Percentiles rank a stretch among this genome's conserved stretches.
Evolutionary conservation across 2,329 filamentous ascomycete species (phyloP).

Genomic region (Hypoxylon rubiginosum): DNA sequence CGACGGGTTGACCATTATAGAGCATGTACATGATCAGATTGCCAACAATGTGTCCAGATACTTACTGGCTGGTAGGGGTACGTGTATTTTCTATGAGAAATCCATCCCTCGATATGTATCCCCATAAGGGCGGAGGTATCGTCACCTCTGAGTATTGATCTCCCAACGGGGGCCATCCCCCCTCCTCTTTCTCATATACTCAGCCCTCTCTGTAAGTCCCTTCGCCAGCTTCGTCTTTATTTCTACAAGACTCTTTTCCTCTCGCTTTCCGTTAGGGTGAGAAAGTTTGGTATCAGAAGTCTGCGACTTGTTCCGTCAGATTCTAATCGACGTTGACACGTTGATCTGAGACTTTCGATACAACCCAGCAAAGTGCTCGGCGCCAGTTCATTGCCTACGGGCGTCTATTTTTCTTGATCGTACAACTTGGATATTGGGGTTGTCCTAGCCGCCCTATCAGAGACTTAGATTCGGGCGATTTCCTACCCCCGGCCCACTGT

Average conservation of each 20-base stretch:
- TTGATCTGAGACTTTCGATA: conserved; percentile 44
- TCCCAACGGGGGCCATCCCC: conserved; percentile 21
- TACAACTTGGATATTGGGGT: conserved; percentile 56
- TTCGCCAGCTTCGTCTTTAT: conserved; percentile 19
- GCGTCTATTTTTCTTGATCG: conserved; percentile 63
- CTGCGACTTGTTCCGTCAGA: conserved; percentile 41
- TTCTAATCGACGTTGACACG: conserved; percentile 41
- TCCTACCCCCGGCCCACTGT: conserved; percentile 57
- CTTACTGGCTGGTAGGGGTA: conserved; percentile 33
- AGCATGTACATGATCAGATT: conserved; percentile 31
- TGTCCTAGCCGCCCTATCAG: conserved; percentile 60
- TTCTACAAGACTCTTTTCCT: conserved; percentile 17
- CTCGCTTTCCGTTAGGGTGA: conserved; percentile 22
- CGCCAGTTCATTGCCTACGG: conserved; percentile 55
- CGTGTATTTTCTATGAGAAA: conserved; percentile 20
- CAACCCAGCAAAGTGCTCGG: conserved; percentile 48
- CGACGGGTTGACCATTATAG: conserved; percentile 47
- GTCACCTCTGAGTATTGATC: conserved; percentile 22
- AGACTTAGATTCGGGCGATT: conserved; percentile 49
- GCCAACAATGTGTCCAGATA: conserved; percentile 30
- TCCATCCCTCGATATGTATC: conserved; percentile 35
- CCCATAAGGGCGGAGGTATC: conserved; percentile 20
- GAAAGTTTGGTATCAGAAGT: conserved; percentile 29
- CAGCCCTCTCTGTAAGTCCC: conserved; percentile 36
- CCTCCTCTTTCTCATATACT: conserved; percentile 45